A percentile compares a stretch with the other conserved stretches of the same genome.
These are phyloP conservation scores for Calonectria fujianensis DNA, from an alignment of 2,329 filamentous ascomycete genomes.

Conservation along the genomic window DNA sequence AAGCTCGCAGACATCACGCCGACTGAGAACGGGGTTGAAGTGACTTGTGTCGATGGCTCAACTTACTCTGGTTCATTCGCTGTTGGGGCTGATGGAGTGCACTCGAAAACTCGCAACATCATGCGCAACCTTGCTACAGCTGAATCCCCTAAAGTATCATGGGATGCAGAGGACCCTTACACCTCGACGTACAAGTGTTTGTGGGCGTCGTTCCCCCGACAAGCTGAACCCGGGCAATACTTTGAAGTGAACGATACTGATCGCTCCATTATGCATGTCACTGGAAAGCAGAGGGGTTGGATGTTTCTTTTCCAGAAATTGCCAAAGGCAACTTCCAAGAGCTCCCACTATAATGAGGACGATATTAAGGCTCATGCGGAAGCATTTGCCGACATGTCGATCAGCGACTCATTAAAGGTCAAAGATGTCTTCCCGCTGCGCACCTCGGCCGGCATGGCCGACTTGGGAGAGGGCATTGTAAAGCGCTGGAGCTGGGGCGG, in stretches of 20 bases:
- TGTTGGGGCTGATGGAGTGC: slow-evolving; percentile 49
- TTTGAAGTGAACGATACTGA: slow-evolving; percentile 56
- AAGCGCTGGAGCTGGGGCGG: slow-evolving; percentile 54
- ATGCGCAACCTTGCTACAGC: slow-evolving; percentile 41
- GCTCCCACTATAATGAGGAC: slow-evolving; percentile 18
- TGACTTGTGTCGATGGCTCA: slow-evolving; percentile 48
- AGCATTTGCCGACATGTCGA: slow-evolving; percentile 16
- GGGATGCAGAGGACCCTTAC: slow-evolving; percentile 29
- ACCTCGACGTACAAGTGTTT: slow-evolving; percentile 31
- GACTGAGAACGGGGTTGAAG: slow-evolving; percentile 31
- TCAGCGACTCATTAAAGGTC: slow-evolving; percentile 37
- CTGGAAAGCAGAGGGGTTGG: slow-evolving; percentile 55
- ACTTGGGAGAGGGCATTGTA: slow-evolving; percentile 59
- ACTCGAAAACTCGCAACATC: slow-evolving; percentile 40
- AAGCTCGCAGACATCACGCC: slow-evolving; percentile 46
- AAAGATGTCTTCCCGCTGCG: slow-evolving; percentile 27
- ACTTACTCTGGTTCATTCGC: slow-evolving; percentile 47
- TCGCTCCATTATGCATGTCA: slow-evolving; percentile 55
- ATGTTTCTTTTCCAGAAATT: slow-evolving; percentile 60
- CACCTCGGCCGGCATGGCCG: slow-evolving; percentile 48
- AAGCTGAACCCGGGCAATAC: slow-evolving; percentile 45
- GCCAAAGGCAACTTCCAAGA: slow-evolving; percentile 8
- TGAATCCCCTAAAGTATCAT: background rate
- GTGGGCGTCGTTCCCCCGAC: slow-evolving; percentile 56
- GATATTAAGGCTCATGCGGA: slow-evolving; percentile 27